Base-by-base conservation (phyloP, 306 rosid species). In the Trichosanthes cucumerina region DNA sequence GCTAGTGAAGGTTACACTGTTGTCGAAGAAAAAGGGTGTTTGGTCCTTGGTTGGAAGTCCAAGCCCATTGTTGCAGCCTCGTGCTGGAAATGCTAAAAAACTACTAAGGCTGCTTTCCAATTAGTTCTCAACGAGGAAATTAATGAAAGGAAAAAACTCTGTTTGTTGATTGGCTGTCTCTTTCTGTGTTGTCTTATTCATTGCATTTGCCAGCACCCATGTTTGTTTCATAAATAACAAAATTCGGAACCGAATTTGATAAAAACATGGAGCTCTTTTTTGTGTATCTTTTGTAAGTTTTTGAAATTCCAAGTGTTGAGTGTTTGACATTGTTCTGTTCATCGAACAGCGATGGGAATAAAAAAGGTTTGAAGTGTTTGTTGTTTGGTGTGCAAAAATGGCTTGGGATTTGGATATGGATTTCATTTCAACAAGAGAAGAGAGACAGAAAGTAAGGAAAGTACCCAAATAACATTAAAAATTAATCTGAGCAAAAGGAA, bases 31-130 rank as follows among this genome's bases (percentile, higher is more conserved):
- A 94, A 92, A 15, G 97, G 98, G 18, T 94, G 97, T 66, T 78
- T 92, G 78, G 96, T 94, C 12, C 91, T 92, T 86, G 98, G 97
- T 0, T 94, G 98, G 98, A 87, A 92, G 44, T 90, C 96, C 8
- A 92, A 81, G 91, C 95, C 93, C 4, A 94, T 94, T 84, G 87
- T 92, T 31, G 96, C 98, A 69, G 95, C 87, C 69, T 94, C 97
- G 52, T 89, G 96, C 85, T 89, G 98, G 98, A 94, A 94, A 74
- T 94, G 97, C 84, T 89, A 81, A 84, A 8, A 63, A 18, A 60
- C 36, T 43, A 9, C 23, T 34, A 66, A 66, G 19, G 23, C 0
- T 18, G 73, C 13, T 66, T 0, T 66, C 73, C 73, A 34, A 36
- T 66, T 64, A 64, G 71, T 64, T 33, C 71, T 16, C 44, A 33